Conservation (phyloP, 306 rosid species). For the Canavalia gladiata region DNA sequence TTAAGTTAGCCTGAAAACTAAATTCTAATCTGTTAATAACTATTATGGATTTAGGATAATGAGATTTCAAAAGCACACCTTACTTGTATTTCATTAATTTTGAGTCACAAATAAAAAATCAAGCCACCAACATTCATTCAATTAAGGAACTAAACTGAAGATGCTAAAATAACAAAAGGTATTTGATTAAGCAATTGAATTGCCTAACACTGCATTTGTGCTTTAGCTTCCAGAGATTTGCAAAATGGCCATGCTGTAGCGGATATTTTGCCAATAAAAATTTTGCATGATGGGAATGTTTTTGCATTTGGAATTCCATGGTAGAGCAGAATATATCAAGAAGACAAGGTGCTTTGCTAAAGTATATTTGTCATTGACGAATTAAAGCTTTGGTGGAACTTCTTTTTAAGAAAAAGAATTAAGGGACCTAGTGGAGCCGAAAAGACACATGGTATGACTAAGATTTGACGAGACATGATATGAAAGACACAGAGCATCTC, state of each 20-base stretch:
- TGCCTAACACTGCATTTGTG: background rate
- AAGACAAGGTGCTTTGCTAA: slow-evolving; percentile 48
- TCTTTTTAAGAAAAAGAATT: slow-evolving; percentile 48
- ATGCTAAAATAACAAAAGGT: background rate
- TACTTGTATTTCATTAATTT: background rate
- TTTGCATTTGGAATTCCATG: slow-evolving; percentile 27
- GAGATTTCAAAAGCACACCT: background rate
- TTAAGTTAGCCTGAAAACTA: background rate
- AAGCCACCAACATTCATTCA: background rate
- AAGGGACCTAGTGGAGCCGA: slow-evolving; percentile 59
- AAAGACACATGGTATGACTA: slow-evolving; percentile 48
- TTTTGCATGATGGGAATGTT: background rate
- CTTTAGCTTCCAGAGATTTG: background rate
- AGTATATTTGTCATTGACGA: slow-evolving; percentile 42
- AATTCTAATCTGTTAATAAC: background rate
- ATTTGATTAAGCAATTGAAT: background rate
- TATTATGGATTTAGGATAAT: background rate
- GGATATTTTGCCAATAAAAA: slow-evolving; percentile 3
- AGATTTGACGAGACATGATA: slow-evolving; percentile 47
- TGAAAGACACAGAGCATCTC: slow-evolving; percentile 51
- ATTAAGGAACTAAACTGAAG: background rate
- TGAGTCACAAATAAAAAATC: background rate
- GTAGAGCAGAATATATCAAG: slow-evolving; percentile 40
- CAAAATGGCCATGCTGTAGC: slow-evolving; percentile 1
- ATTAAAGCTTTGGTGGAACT: slow-evolving; percentile 50